phyloP scores from a whole-genome alignment of 495 filamentous ascomycete genomes.

The Aspergillus hancockii region DNA sequence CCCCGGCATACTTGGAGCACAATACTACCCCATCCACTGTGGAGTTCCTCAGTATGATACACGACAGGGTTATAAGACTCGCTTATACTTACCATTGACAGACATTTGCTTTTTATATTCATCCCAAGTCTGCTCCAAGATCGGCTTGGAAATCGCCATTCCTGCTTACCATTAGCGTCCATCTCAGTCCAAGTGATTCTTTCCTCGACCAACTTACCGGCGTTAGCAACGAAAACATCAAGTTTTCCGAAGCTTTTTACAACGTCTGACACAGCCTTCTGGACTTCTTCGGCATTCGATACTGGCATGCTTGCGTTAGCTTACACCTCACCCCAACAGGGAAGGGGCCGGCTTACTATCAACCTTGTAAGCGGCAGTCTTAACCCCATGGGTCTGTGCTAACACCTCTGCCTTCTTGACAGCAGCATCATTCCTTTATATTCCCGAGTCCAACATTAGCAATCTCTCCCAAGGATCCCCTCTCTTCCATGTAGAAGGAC shows the following conservation, averaged over 20 bases:
- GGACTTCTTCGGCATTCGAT: constrained; percentile 34
- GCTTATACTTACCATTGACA: constrained; percentile 41
- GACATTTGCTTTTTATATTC: constrained; percentile 49
- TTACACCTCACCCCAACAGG: neutral
- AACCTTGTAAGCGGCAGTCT: constrained; percentile 39
- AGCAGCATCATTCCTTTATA: constrained; percentile 32
- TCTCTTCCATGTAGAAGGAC: constrained; percentile 9
- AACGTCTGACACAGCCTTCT: constrained; percentile 32
- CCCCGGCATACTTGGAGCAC: constrained; percentile 40
- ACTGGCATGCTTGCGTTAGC: constrained; percentile 23
- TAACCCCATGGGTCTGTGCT: constrained; percentile 33
- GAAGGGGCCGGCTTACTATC: constrained; percentile 31
- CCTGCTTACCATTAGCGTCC: constrained; percentile 25
- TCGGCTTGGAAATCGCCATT: constrained; percentile 52
- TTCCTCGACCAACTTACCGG: constrained; percentile 12
- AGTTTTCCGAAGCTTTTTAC: constrained; percentile 49
- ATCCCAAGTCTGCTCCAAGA: constrained; percentile 46
- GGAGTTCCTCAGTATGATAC: neutral
- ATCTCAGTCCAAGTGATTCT: neutral
- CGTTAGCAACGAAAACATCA: constrained; percentile 52
- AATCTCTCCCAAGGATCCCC: neutral
- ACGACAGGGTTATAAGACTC: too few species aligned
- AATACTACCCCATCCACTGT: constrained; percentile 38
- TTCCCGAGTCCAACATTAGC: constrained; percentile 1
- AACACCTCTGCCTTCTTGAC: constrained; percentile 34